Evolutionary conservation across 1,284 basidiomycete genomes (phyloP).

Genomic region (Exobasidium rhododendri): DNA sequence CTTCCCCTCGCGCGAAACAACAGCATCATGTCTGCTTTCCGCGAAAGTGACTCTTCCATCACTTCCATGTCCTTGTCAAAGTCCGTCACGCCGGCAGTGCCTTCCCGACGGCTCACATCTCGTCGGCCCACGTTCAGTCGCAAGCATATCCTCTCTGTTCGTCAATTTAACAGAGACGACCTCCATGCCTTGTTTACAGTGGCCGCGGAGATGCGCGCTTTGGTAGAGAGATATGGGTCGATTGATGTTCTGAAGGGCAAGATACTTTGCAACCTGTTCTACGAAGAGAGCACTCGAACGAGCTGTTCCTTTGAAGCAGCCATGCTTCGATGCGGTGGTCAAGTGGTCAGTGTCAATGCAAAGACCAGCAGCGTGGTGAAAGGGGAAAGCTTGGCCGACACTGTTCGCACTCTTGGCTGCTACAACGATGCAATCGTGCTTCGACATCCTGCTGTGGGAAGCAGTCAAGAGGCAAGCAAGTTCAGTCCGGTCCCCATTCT

Average conservation of each 20-base stretch:
- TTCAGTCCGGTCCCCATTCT: slow-evolving; percentile 91
- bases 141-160: slow-evolving; percentile 89
- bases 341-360: slow-evolving; percentile 79
- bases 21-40: slow-evolving; percentile 13
- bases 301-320: slow-evolving; percentile 88
- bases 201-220: slow-evolving; percentile 92
- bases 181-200: slow-evolving; percentile 90
- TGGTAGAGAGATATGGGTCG: slow-evolving; percentile 85
- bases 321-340: slow-evolving; percentile 95
- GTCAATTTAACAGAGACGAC: slow-evolving; percentile 86
- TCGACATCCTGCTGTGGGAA: slow-evolving; percentile 89
- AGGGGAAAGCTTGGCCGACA: slow-evolving; percentile 91
- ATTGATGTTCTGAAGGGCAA: slow-evolving; percentile 87
- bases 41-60: not conserved
- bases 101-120: slow-evolving; percentile 4
- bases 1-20: not conserved
- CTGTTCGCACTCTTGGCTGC: slow-evolving; percentile 88
- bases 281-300: slow-evolving; percentile 95
- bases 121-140: slow-evolving; percentile 64
- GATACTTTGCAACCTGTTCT: slow-evolving; percentile 92
- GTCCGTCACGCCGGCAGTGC: not conserved
- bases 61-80: not conserved
- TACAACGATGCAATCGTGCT: slow-evolving; percentile 94
- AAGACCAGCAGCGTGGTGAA: slow-evolving; percentile 86
- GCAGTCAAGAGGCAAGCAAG: slow-evolving; percentile 70